Base-by-base conservation (phyloP, 768 basidiomycete species). In the Pleurotus eryngii region DNA sequence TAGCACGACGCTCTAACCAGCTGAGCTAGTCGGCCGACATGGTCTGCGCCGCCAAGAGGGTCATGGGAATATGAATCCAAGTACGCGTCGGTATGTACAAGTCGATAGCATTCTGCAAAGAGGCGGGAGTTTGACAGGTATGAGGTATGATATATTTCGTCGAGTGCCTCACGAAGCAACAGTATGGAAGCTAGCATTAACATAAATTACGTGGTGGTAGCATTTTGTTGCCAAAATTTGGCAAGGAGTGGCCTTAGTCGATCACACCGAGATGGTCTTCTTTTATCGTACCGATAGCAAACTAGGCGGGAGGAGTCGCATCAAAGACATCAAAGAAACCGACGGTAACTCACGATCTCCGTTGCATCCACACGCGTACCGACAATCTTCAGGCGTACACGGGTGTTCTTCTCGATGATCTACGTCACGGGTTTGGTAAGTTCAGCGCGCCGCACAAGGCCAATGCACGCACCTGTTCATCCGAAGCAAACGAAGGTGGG, bases 281-380 rank as follows among this genome's bases (percentile, higher is more conserved):
- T 76, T 98, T 99, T 72, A 98, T 97, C 3, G 91, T 94, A 7
- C 95, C 96, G 62, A 98, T 98, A 1, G 95, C 95, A 65, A 98
- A 98, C 95, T 97, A 46, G 5, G 50, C 17, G 15, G 48, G 54
- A 40, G 54, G n/a, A 26, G 17, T 15, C 5, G 46, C 42, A 53
- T 46, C 24, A 24, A 15, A 49, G 37, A 48, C 12, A 48, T 11
- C 6, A 5, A 12, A 45, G 7, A 24, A 35, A 24, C 20, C 57
- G 39, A 15, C 30, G 2, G 8, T 49, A 6, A 76, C 92, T 62
- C 68, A 95, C 95, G 64, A 99, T 97, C 73, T 98, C 95, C 20
- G 95, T 98, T 35, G 95, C 95, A 68, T 99, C 97, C 3, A 98
- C 92, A 67, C 95, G 86, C 20, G 95, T 97, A 30, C 97, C 97